Evolutionary conservation across 441 rosid species (phyloP).

Genomic region (Isatis lusitanica): DNA sequence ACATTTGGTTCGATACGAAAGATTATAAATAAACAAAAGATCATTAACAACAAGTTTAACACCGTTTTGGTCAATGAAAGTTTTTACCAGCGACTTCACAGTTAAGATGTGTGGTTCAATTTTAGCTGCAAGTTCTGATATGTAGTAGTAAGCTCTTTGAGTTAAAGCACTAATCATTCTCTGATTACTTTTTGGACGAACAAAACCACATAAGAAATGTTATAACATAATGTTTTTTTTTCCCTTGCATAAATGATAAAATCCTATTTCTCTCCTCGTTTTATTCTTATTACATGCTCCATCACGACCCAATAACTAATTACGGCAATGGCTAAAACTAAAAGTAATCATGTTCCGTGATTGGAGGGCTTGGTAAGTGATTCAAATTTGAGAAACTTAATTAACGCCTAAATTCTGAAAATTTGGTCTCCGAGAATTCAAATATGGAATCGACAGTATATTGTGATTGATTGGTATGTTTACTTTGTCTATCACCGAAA

Average conservation of each 20-base stretch:
- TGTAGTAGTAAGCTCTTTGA: no score
- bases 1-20: no score
- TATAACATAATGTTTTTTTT: neutral
- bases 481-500: neutral
- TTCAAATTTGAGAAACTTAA: neutral
- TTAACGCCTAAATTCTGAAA: neutral
- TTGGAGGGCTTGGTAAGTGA: slow-evolving; percentile 11
- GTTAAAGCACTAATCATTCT: no score
- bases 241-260: neutral
- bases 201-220: no score
- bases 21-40: no score
- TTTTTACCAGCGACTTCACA: no score
- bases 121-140: no score
- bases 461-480: slow-evolving; percentile 18
- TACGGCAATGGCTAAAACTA: neutral
- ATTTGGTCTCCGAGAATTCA: neutral
- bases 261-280: neutral
- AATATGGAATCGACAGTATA: neutral
- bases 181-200: no score
- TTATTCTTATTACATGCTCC: neutral
- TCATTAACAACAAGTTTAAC: no score
- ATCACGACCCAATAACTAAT: neutral
- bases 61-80: no score
- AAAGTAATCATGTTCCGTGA: slow-evolving; percentile 16
- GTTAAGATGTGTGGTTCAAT: no score